Evolutionary conservation across 768 basidiomycete species (phyloP), one percentile per base, ranked within the genome.

Genomic region (Fomitopsis serialis): DNA sequence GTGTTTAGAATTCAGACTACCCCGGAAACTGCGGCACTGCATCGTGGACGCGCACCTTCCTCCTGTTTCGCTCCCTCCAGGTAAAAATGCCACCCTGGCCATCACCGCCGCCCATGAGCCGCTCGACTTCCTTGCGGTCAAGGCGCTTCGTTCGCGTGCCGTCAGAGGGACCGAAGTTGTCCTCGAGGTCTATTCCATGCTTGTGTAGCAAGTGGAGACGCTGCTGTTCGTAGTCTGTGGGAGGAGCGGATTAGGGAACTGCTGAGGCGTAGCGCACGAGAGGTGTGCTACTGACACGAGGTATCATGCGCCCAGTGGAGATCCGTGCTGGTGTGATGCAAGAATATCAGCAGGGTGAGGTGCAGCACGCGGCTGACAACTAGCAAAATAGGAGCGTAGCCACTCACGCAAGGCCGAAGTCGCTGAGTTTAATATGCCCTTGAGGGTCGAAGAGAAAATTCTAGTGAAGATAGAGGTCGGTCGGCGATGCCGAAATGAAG

Each of bases 221-320:
- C 65, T 98, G 95, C 61, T 94, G 89, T 63, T 98, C 94, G 69
- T 93, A 98, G 75, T 98, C 90, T 92, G 56, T 42, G 34, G 44
- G 37, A 52, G n/a, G 51, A 55, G 49, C 40, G 47, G 32, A 22
- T 55, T 48, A 49, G 40, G 52, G 57, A 65, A 54, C 50, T 45
- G 43, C 42, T 32, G 32, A 40, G 45, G 36, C 36, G 27, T 19
- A 35, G 34, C 15, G 23, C 44, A 17, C 11, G 46, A 11, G 8
- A 2, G 25, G 29, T 9, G 4, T 19, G 35, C 54, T 22, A 68
- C 70, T 60, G 58, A 92, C 91, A 95, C 52, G 87, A 87, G 24
- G 92, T 94, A 71, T 98, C 94, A 70, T 98, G 94, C 21, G 92
- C 91, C 95, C 95, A 97, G 71, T 96, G 95, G 54, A 93, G 78